Evolutionary conservation across 2,329 filamentous ascomycete species (phyloP), one percentile per base, ranked within the genome.

Genomic region (Aschersonia sp.): DNA sequence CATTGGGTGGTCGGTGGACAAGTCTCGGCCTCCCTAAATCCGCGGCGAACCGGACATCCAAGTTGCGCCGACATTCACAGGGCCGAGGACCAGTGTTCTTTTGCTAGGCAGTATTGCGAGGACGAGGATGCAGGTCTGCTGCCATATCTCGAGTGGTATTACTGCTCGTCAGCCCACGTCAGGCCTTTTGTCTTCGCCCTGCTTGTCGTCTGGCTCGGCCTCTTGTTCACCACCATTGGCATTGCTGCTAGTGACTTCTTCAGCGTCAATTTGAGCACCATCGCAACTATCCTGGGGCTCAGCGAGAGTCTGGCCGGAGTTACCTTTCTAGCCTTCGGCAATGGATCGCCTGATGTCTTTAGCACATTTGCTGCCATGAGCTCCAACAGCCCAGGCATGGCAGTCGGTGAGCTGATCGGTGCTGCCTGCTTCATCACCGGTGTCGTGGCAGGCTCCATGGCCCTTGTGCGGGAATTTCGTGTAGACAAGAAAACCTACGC

Each of bases 161-260:
- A 95, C 66, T 98, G 92, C 72, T 69, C 71, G 43, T 72, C 94
- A 35, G 71, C 73, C 48, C 65, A 78, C 47, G 79, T 72, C 10
- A 82, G 87, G 59, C 81, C 85, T 1, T 53, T 94, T 44, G 88
- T 85, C n/a, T 94, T 98, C 59, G 61, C 72, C 29, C 69, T 94
- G 42, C 71, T 98, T 44, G 75, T 87, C 12, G 57, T 82, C 51
- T 98, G 92, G 92, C 77, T 96, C 5, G 85, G 79, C 40, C 70
- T 97, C 48, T 78, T 98, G 5, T 98, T 98, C 67, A 91, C 85
- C 56, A 97, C 92, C 10, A 96, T 98, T 54, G 92, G 92, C 51
- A 96, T 98, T 53, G 92, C 92, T 10, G 92, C 92, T 29, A 96
- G 89, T 65, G 92, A 98, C 67, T 98, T 98, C 71, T 92, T 98